These are phyloP conservation scores for Ogataea hybrid DNA, from an alignment of 1,139 yeast species.

Conservation along the genomic window DNA sequence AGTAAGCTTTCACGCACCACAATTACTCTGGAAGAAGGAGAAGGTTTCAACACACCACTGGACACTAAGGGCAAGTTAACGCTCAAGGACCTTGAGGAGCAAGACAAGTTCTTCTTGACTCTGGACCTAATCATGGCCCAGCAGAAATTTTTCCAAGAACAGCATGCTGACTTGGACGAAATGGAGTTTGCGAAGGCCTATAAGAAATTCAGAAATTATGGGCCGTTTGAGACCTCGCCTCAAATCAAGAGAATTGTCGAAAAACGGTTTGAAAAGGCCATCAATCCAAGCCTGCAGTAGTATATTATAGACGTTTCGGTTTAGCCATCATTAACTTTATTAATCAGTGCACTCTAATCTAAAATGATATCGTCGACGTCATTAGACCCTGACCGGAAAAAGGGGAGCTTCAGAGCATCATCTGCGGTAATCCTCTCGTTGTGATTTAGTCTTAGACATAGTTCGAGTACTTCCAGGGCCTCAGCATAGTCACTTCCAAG, in stretches of 20 bases:
- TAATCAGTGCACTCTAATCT: slow-evolving; percentile 7
- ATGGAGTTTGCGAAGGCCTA: slow-evolving; percentile 48
- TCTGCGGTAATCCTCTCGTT: slow-evolving; percentile 53
- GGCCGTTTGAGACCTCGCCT: slow-evolving; percentile 51
- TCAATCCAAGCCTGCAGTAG: slow-evolving; percentile 11
- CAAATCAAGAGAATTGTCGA: slow-evolving; percentile 40
- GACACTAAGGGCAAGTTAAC: slow-evolving; percentile 7
- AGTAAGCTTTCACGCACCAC: slow-evolving; percentile 56
- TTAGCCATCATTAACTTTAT: slow-evolving; percentile 1
- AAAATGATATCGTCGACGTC: slow-evolving; percentile 22
- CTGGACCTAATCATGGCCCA: slow-evolving; percentile 45
- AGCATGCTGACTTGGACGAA: slow-evolving; percentile 34
- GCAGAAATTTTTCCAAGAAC: slow-evolving; percentile 33
- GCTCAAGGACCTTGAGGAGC: slow-evolving; percentile 17
- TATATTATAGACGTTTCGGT: slow-evolving; percentile 2
- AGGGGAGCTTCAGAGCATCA: slow-evolving; percentile 53
- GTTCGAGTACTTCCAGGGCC: slow-evolving; percentile 52
- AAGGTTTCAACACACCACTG: slow-evolving; percentile 75
- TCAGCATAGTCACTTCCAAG: slow-evolving; percentile 32
- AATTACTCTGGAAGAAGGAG: slow-evolving; percentile 63
- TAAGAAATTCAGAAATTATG: slow-evolving; percentile 60
- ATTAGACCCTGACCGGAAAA: slow-evolving; percentile 36
- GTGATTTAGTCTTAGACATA: slow-evolving; percentile 58
- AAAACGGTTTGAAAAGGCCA: slow-evolving; percentile 36
- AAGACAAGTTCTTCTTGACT: slow-evolving; percentile 41